Evolutionary conservation across 331 rosid genomes (phyloP), one percentile per base, ranked within the genome.

Genomic region (Malus hybrid): DNA sequence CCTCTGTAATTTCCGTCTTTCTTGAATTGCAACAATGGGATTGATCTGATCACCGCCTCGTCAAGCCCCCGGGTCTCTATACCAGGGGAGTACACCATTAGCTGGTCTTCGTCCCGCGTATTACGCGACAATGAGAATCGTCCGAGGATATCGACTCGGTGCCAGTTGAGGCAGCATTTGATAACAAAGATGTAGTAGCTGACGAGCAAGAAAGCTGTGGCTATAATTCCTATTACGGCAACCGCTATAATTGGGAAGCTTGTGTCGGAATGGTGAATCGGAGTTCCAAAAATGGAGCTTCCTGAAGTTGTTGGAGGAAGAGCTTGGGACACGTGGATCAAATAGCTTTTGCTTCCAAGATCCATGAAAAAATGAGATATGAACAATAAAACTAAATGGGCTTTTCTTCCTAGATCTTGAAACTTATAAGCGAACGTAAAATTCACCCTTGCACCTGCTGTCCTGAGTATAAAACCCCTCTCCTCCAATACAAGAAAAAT

Each of bases 151-250:
- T 90, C 98, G 62, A 93, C 87, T 4, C 93, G 87, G 86, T 93
- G 98, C 98, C 98, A 93, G 62, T 78, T 90, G 74, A 93, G 95
- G 80, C 99, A 95, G 87, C 99, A 92, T 57, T 92, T 95, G 88
- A 92, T 95, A 62, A 95, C 97, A 75, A 95, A 92, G 82, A 95
- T 79, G 86, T 95, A 95, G 86, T 95, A 95, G 81, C 93, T 80
- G 24, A 95, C 91, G 0, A 95, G 92, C 76, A 95, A 87, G 84
- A 95, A 85, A 62, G 92, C 96, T 0, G 99, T 95, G 70, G 97
- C 97, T 20, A 92, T n/a, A 74, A 95, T 92, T 74, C 99, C 99
- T 12, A 95, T 95, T 9, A 92, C 52, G 34, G 97, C 99, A 69
- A 95, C 83, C 48, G 96, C 97, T 61, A 95, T 89, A 53, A 95